Evolutionary conservation across 2,329 filamentous ascomycete genomes (phyloP), one percentile per base, ranked within the genome.

Genomic region (Monilinia fructigena): DNA sequence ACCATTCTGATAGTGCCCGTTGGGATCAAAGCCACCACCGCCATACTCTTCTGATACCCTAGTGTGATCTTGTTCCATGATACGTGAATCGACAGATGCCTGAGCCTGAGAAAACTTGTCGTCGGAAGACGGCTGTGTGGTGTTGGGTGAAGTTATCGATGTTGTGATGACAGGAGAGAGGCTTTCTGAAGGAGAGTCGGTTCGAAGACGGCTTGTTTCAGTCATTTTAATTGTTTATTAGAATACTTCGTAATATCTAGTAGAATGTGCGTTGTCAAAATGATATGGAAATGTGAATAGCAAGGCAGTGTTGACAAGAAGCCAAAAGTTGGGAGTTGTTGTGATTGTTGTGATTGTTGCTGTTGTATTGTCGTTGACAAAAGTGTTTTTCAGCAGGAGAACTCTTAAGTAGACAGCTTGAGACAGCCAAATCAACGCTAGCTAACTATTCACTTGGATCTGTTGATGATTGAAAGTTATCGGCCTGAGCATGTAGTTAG

Each of bases 1-100:
- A 61, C 63, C 63, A 45, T 61, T 16, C 61, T 40, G 14, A 53
- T 66, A 66, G 28, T 66, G 56, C 18, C 63, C 63, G 16, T 40
- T 23, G 16, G 55, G 55, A 54, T 66, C 55, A 47, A 58, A 53
- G 16, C 56, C 38, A n/a, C 38, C 55, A 26, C 31, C 20, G 14
- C 6, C 10, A 53, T 42, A 23, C 3, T 23, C 38, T 61, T 63
- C 47, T 2, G 12, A 31, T 54, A 23, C 20, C 14, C 2, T 12
- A 31, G 6, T 52, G 6, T 35, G 38, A 16, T 58, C 14, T 31
- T 61, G 55, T 20, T 55, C 38, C 11, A 56, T 56, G 40, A 56
- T 35, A 26, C 14, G 1, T 47, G 62, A 28, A 50, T 64, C 62
- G 14, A 64, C 20, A 56, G 14, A n/a, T 12, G 42, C 26, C n/a